These are phyloP conservation scores for Esteya vermicola DNA, from an alignment of 2,329 filamentous ascomycete species.

Conservation along the genomic window DNA sequence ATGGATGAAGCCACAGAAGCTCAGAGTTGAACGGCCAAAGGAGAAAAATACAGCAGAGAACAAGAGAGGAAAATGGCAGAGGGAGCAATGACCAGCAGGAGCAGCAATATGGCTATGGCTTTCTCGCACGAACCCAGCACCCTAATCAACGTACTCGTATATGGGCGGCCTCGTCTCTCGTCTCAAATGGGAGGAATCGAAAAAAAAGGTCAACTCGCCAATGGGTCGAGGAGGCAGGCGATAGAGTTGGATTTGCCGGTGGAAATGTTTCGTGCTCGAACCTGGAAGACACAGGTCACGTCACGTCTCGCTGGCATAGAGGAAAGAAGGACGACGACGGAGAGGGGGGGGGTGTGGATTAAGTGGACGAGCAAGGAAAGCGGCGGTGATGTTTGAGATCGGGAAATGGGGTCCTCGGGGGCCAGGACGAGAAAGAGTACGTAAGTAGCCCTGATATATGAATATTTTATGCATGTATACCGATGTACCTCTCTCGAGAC, in stretches of 20 bases:
- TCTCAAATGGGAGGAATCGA: too few relatives aligned
- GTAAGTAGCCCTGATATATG: not conserved
- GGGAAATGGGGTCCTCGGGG: slow-evolving; percentile 3
- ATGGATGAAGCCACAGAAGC: not conserved
- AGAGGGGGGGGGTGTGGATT: not conserved
- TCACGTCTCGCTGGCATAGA: not conserved
- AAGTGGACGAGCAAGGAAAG: slow-evolving; percentile 3
- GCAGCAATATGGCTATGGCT: too few relatives aligned
- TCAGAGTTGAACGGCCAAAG: too few relatives aligned
- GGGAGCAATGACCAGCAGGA: too few relatives aligned
- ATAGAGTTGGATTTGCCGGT: not conserved
- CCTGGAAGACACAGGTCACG: not conserved
- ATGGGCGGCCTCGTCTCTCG: too few relatives aligned
- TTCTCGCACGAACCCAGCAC: too few relatives aligned
- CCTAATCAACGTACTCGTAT: not conserved
- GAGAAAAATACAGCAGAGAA: too few relatives aligned
- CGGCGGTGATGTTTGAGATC: slow-evolving; percentile 7
- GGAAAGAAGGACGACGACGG: not conserved
- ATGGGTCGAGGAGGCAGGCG: too few relatives aligned
- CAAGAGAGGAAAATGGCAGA: too few relatives aligned
- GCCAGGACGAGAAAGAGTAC: not conserved
- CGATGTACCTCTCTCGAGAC: not conserved
- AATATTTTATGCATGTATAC: not conserved
- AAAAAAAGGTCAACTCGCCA: too few relatives aligned
- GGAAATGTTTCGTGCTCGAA: too few relatives aligned